Evolutionary conservation across 306 rosid species (phyloP).

Genomic region (Cyclanthera cordifolia): DNA sequence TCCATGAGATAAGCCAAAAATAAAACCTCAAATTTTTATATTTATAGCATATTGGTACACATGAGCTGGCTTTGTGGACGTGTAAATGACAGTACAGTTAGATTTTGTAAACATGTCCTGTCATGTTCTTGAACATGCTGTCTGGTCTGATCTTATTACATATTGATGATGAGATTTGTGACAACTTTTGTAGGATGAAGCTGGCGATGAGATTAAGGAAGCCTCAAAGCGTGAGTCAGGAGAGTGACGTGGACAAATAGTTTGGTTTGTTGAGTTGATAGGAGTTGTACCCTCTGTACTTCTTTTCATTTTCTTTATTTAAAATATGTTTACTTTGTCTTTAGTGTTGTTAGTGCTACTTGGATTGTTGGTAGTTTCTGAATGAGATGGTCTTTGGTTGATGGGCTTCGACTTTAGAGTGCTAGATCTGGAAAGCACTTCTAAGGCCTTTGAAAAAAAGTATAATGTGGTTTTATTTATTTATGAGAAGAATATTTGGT

Average conservation of each 20-base stretch:
- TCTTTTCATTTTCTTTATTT: background rate
- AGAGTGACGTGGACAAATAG: constrained; percentile 46
- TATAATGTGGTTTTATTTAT: constrained; percentile 13
- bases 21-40: background rate
- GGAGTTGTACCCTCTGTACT: background rate
- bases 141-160: constrained; percentile 8
- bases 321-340: constrained; percentile 4
- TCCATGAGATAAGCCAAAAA: background rate
- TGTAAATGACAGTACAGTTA: background rate
- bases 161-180: background rate
- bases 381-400: constrained; percentile 4
- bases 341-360: constrained; percentile 11
- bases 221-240: constrained; percentile 62
- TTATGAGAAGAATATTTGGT: constrained; percentile 4
- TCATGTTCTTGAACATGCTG: background rate
- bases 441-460: background rate
- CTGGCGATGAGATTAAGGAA: constrained; percentile 91
- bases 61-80: background rate
- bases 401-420: constrained; percentile 1
- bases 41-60: background rate
- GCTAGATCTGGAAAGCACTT: background rate
- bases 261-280: background rate
- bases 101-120: background rate
- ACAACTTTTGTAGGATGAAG: constrained; percentile 48
- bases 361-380: constrained; percentile 8